Evolutionary conservation across 164 flowering plant genomes (phyloP), one percentile per base, ranked within the genome.

Genomic region (Kalanchoe fedtschenkoi): DNA sequence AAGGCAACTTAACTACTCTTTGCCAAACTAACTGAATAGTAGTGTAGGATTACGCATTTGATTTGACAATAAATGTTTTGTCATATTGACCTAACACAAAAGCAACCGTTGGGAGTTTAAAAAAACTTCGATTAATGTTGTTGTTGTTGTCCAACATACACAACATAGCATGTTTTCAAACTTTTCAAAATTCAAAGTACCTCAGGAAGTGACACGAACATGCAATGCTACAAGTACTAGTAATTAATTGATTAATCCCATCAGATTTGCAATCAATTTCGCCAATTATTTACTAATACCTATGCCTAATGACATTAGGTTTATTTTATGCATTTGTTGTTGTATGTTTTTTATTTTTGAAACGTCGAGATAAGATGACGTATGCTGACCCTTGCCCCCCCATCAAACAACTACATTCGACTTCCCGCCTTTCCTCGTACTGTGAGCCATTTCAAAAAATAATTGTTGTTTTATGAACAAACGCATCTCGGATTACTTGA

Each of bases 371-470:
- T 11, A 26, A 44, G 51, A 44, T 44, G 51, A 44, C 24, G 51
- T 19, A 19, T 19, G 51, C 6, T 44, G 51, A 44, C 51, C 24
- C n/a, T n/a, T 42, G 21, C 16, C 21, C 13, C 43, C 13, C 43
- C 21, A 44, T 29, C 55, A 15, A 51, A 51, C 56, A 16, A 26
- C 56, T 51, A 26, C 32, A 10, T 51, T 10, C 2, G 56, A 51
- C 56, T 51, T 51, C 56, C 56, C 30, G 56, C 56, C 56, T 51
- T 51, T 51, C 56, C 56, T 51, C 56, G 32, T 51, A 26, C 15
- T 13, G 2, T 32, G 56, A 2, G 32, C 26, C 56, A 51, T 51
- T 51, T 51, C 56, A 51, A 51, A 51, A 10, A 24, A 24, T 51
- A 51, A 26, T n/a, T 6, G 32, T 51, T 51, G 26, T 51, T 44